These are phyloP conservation scores for Clathrus columnatus DNA, from an alignment of 768 basidiomycete species.

Conservation along the genomic window DNA sequence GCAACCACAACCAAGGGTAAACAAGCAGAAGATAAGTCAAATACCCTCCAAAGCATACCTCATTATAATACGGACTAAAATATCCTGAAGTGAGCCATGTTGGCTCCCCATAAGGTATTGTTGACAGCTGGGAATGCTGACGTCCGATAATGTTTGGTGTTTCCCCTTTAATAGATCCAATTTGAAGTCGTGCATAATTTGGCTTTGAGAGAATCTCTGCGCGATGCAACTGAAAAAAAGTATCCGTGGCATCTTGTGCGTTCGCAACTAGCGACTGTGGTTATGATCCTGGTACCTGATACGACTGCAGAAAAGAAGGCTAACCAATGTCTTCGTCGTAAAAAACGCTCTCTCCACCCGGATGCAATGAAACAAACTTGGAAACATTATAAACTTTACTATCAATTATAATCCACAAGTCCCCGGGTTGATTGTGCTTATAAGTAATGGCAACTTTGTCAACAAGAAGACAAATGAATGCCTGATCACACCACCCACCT, in stretches of 20 bases:
- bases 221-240: slow-evolving; percentile 84
- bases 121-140: slow-evolving; percentile 35
- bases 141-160: slow-evolving; percentile 41
- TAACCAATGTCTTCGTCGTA: slow-evolving; percentile 66
- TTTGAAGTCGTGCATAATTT: slow-evolving; percentile 62
- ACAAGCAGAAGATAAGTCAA: not conserved
- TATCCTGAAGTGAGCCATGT: slow-evolving; percentile 69
- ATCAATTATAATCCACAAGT: slow-evolving; percentile 85
- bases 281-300: not conserved
- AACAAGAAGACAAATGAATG: not conserved
- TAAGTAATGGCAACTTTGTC: not conserved
- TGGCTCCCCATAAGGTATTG: slow-evolving; percentile 84
- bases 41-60: slow-evolving; percentile 32
- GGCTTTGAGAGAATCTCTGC: slow-evolving; percentile 73
- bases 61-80: slow-evolving; percentile 69
- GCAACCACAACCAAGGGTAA: not conserved
- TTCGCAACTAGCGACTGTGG: slow-evolving; percentile 31
- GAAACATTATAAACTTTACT: slow-evolving; percentile 77
- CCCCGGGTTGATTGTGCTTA: slow-evolving; percentile 69
- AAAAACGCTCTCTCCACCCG: slow-evolving; percentile 75
- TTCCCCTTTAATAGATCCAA: slow-evolving; percentile 66
- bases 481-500: slow-evolving; percentile 32
- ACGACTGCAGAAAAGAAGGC: slow-evolving; percentile 1
- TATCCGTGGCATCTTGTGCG: slow-evolving; percentile 80
- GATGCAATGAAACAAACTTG: slow-evolving; percentile 73